phyloP scores from a whole-genome alignment of 2,329 filamentous ascomycete genomes.

The Aureobasidium namibiae region DNA sequence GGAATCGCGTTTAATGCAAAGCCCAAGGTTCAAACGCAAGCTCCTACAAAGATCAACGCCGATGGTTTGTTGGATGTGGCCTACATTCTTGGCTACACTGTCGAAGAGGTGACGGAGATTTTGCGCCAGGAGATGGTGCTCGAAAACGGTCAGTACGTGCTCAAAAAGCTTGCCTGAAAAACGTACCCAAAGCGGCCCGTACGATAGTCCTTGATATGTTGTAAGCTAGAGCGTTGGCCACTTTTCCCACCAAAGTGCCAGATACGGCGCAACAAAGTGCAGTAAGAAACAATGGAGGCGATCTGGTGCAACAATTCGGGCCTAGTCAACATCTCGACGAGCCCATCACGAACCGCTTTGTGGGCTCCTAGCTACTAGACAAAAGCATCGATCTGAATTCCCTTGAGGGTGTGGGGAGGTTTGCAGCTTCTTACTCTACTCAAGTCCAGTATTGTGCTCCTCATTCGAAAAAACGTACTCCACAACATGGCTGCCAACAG shows the following conservation, averaged over 20 bases:
- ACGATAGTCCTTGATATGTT: neutral
- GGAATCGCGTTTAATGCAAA: slow-evolving; percentile 82
- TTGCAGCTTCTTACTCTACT: neutral
- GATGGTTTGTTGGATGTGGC: slow-evolving; percentile 63
- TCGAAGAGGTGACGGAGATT: slow-evolving; percentile 21
- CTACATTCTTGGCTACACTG: slow-evolving; percentile 55
- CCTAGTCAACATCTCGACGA: neutral
- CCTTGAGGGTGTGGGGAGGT: neutral
- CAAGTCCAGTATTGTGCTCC: neutral
- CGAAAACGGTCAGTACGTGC: slow-evolving; percentile 9
- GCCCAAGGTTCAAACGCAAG: slow-evolving; percentile 70
- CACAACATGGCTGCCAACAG: neutral
- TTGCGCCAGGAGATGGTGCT: slow-evolving; percentile 12
- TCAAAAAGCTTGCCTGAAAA: neutral
- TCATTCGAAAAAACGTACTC: neutral
- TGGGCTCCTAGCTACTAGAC: neutral
- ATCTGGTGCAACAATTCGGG: neutral
- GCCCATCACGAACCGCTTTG: neutral
- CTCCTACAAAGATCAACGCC: slow-evolving; percentile 63
- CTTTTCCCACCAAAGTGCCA: neutral
- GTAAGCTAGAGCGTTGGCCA: neutral
- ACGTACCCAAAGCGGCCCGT: neutral
- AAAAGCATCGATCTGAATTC: neutral
- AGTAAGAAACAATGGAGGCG: neutral
- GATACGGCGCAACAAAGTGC: neutral